Evolutionary conservation across 2,329 filamentous ascomycete genomes (phyloP), one percentile per base, ranked within the genome.

Genomic region (Fusarium caatingaense): DNA sequence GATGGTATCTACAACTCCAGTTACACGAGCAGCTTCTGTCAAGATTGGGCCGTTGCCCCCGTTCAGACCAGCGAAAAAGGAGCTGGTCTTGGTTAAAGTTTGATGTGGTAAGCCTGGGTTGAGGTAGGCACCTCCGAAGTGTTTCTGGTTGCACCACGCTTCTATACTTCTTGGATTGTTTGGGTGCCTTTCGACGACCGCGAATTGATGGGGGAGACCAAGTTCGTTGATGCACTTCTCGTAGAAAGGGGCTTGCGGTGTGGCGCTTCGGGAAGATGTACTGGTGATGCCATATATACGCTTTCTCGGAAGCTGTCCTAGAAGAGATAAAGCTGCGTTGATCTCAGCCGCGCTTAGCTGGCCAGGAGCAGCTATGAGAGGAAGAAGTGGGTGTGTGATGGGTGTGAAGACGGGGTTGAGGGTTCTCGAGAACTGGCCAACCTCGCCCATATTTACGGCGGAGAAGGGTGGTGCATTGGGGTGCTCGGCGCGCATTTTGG

Each of bases 291-390:
- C 92, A 74, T 94, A 96, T 50, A 96, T 90, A 72, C 90, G 90
- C 73, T 91, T 92, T 79, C 91, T 93, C 2, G 92, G 92, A 54
- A 96, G 85, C 74, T 94, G 92, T 4, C 93, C 93, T 78, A 97
- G 90, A 61, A 92, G 89, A 56, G 93, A 89, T 30, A 96, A 81
- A 6, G 92, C 91, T 48, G 88, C 87, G 76, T 97, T 96, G 79
- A 96, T 96, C 80, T 96, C 92, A 18, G 93, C 91, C 2, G 92
- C 92, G 71, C 92, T 94, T 82, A 97, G 84, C 79, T 97, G 93
- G 11, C 93, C 93, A 0, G 93, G 93, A 0, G 93, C 93, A 25
- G 93, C 93, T 61, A 96, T 93, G 76, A 94, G 90, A 11, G 93
- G 93, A 6, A 97, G 84, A 12, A 96, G 83, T 3, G 93, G 93